phyloP scores from a whole-genome alignment of 495 filamentous ascomycete genomes.

The Thermothielavioides terrestris region DNA sequence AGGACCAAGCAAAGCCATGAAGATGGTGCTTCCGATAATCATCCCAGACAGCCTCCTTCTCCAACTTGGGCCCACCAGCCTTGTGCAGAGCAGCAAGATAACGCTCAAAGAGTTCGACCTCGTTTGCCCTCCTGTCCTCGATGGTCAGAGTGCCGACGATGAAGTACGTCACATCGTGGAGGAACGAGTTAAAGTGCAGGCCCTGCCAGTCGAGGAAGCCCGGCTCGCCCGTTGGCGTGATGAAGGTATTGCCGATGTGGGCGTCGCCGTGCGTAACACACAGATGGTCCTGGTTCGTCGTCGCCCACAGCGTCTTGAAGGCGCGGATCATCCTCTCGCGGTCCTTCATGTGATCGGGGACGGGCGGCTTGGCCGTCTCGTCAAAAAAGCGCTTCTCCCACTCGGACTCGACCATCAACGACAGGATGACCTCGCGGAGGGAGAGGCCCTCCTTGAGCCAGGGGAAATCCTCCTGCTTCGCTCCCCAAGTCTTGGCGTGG shows the following conservation, averaged over 20 bases:
- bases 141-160: not conserved
- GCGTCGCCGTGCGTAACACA: not conserved
- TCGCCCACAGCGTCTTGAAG: not conserved
- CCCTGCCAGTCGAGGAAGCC: slow-evolving; percentile 3
- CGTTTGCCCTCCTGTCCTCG: not conserved
- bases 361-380: not conserved
- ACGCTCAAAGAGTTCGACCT: not conserved
- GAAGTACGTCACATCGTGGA: not conserved
- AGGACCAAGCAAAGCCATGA: not conserved
- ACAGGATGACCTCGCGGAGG: not conserved
- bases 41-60: not conserved
- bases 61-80: slow-evolving; percentile 1
- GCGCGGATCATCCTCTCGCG: not conserved
- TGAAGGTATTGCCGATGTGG: slow-evolving; percentile 1
- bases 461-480: not conserved
- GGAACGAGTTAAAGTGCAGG: not conserved
- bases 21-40: not conserved
- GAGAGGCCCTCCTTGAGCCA: slow-evolving; percentile 3
- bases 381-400: not conserved
- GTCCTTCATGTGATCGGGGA: not conserved
- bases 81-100: not conserved
- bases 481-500: not conserved
- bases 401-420: not conserved
- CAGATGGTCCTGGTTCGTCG: not conserved
- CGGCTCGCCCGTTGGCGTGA: not conserved